These are phyloP conservation scores for Zygosaccharomyces siamensis DNA, from an alignment of 805 yeast genomes.

Conservation along the genomic window DNA sequence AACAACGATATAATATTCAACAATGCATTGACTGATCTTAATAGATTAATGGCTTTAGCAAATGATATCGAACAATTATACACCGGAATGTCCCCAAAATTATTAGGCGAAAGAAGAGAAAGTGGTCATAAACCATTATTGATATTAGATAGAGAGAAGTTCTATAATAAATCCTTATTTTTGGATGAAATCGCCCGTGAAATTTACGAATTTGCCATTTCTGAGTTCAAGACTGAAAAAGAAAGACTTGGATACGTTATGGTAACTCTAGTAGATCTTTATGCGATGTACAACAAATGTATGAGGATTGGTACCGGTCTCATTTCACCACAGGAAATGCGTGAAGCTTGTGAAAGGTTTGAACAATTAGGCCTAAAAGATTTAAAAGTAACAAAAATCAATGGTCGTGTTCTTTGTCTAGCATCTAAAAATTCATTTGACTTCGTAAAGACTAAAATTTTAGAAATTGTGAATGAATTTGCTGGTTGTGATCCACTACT, in stretches of 20 bases:
- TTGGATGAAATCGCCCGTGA: conserved; percentile 73
- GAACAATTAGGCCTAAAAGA: conserved; percentile 49
- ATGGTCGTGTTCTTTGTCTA: conserved; percentile 35
- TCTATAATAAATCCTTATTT: conserved; percentile 40
- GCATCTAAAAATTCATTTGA: conserved; percentile 32
- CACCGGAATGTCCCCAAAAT: conserved; percentile 30
- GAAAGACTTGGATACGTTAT: conserved; percentile 50
- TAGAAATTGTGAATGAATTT: conserved; percentile 19
- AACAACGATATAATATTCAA: conserved; percentile 58
- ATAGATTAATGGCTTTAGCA: conserved; percentile 72
- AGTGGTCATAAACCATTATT: conserved; percentile 19
- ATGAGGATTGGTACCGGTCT: conserved; percentile 62
- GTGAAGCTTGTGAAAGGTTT: conserved; percentile 54
- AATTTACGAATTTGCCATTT: conserved; percentile 58
- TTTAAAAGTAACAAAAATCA: conserved; percentile 35
- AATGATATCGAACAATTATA: conserved; percentile 62
- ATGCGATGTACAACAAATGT: conserved; percentile 57
- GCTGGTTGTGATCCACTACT: conserved; percentile 32
- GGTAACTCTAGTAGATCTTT: conserved; percentile 58
- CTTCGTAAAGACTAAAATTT: conserved; percentile 27
- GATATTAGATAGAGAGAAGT: conserved; percentile 34
- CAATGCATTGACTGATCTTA: conserved; percentile 69
- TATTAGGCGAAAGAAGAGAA: conserved; percentile 10
- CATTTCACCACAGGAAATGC: conserved; percentile 64
- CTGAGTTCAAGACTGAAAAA: conserved; percentile 36